A percentile compares a stretch with the other conserved stretches of the same genome.
Evolutionary conservation across 176 grass and related monocot species (phyloP).

Genomic region (Olyra latifolia): DNA sequence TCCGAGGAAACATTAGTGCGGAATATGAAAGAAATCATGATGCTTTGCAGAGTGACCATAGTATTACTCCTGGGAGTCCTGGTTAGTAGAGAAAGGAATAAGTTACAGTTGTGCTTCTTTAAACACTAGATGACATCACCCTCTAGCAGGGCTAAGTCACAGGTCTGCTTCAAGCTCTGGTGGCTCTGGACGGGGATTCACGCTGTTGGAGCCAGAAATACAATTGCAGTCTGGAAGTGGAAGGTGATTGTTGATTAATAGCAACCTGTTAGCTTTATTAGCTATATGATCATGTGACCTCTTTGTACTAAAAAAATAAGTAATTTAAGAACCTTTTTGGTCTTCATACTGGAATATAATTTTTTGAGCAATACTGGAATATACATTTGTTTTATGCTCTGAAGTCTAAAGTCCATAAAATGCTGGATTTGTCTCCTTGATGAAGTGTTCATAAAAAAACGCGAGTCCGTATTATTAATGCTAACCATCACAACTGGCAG

Average conservation of each 20-base stretch:
- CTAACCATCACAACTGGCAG: background rate
- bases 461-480: background rate
- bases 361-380: too few relatives aligned
- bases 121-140: slow-evolving; percentile 28
- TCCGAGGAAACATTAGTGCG: slow-evolving; percentile 46
- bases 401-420: background rate
- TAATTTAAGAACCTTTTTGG: background rate
- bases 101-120: slow-evolving; percentile 21
- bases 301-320: background rate
- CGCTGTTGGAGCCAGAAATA: slow-evolving; percentile 57
- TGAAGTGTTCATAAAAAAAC: background rate
- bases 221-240: slow-evolving; percentile 50
- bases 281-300: slow-evolving; percentile 12
- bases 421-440: slow-evolving; percentile 14
- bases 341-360: background rate
- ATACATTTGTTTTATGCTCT: slow-evolving; percentile 10
- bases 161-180: slow-evolving; percentile 77
- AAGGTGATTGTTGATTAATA: slow-evolving; percentile 47
- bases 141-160: slow-evolving; percentile 45
- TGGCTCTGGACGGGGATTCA: slow-evolving; percentile 52
- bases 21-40: slow-evolving; percentile 44
- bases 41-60: slow-evolving; percentile 47
- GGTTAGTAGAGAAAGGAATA: slow-evolving; percentile 52
- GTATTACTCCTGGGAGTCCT: slow-evolving; percentile 69
- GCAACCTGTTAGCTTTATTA: background rate